Percentiles rank a stretch among this genome's conserved stretches.
phyloP scores from a whole-genome alignment of 495 filamentous ascomycete genomes.

The Articulospora tetracladia region DNA sequence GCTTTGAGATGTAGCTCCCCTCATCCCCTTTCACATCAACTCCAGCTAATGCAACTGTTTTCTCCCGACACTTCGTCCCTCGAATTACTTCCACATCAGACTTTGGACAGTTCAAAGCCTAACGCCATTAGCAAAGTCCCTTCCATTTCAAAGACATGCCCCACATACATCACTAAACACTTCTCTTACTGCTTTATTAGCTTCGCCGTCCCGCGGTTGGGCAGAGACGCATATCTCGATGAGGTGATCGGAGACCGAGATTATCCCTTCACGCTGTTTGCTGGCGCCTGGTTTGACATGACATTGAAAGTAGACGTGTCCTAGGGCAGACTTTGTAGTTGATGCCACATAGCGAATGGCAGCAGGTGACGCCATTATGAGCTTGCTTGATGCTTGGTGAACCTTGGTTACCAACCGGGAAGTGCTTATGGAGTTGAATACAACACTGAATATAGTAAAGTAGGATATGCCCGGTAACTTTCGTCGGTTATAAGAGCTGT shows the following conservation, averaged over 20 bases:
- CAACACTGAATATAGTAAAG: too few relatives aligned
- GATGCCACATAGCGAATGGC: slow-evolving; percentile 20
- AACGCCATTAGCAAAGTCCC: slow-evolving; percentile 1
- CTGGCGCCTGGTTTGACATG: slow-evolving; percentile 63
- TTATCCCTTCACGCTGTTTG: slow-evolving; percentile 55
- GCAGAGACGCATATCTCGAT: slow-evolving; percentile 62
- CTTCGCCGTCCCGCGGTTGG: slow-evolving; percentile 59
- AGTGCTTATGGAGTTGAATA: too few relatives aligned
- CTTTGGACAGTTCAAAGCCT: slow-evolving; percentile 58
- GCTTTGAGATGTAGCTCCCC: slow-evolving; percentile 6
- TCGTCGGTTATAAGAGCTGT: too few relatives aligned
- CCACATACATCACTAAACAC: slow-evolving; percentile 56
- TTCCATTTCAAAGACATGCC: not conserved
- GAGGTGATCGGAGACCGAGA: slow-evolving; percentile 44
- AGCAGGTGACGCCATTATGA: slow-evolving; percentile 11
- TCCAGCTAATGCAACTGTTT: slow-evolving; percentile 45
- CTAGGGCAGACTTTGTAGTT: slow-evolving; percentile 20
- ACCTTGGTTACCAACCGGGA: not conserved
- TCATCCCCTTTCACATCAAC: slow-evolving; percentile 17
- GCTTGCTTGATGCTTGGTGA: not conserved
- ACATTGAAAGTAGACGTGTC: slow-evolving; percentile 48
- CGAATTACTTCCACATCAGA: slow-evolving; percentile 60
- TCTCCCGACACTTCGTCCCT: slow-evolving; percentile 57
- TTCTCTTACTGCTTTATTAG: slow-evolving; percentile 61
- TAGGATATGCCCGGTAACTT: too few relatives aligned